Base-by-base conservation (phyloP, 805 yeast species). In the Candida incommunis region DNA sequence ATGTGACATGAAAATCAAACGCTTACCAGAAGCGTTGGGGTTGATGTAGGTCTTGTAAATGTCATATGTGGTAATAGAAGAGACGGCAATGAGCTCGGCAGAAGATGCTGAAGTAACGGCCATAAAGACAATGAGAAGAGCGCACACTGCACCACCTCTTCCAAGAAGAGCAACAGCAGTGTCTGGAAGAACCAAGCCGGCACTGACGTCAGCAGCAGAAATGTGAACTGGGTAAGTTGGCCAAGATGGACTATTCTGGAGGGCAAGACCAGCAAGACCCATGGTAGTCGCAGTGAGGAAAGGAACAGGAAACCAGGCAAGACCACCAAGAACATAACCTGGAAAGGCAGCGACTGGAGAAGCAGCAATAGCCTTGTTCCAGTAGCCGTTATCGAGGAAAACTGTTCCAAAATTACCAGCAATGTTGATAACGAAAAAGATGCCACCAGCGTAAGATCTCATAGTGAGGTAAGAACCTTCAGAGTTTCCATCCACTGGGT, bases 91-190 rank as follows among this genome's bases (percentile, higher is more conserved):
- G 56, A 87, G 74, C 63, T 87, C 95, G 31, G 95, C 90, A 25
- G 94, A 82, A 74, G 84, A 76, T 22, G 96, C 95, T 42, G 94
- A 82, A 0, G 96, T 87, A 40, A 82, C 90, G 22, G 96, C 95
- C 88, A 85, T 82, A 63, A 87, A 87, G 9, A 86, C 75, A 69
- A 87, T 65, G 26, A 87, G 61, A 50, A 87, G 70, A 7, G 87
- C 73, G 27, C 88, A 88, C 42, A 76, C 88, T 3, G 94, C 94
- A 50, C 96, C 96, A 54, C 90, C 84, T 50, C 71, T 80, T 44
- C 96, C 96, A 64, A 87, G 69, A 37, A 87, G 65, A 0, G 95
- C 85, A 37, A 76, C 81, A 1, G 95, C 94, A 34, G 95, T 82
- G 50, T 75, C 75, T 5, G 85, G 85, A 4, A 64, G 52, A 2